Base-by-base conservation (phyloP, 306 rosid species). In the Cicer arietinum region DNA sequence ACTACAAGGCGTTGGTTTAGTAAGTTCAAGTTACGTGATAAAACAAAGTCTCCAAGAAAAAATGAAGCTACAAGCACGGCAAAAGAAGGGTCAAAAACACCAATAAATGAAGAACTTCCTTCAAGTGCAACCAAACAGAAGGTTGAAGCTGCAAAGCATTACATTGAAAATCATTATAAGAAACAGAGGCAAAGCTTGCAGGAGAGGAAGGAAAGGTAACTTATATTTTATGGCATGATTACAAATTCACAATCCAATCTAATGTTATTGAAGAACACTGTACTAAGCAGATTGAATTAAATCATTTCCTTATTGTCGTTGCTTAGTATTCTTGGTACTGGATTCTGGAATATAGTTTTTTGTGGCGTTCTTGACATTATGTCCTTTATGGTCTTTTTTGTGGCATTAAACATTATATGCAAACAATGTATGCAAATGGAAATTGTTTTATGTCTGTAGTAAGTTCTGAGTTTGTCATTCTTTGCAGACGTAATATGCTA, bases 71-170 rank as follows among this genome's bases (percentile, higher is more conserved):
- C 86, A 12, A 84, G 91, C 8, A 77, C 30, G 77, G 78, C 82
- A 48, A 90, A 83, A 84, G 96, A 85, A 80, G 92, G 54, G 60
- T 79, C 78, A 11, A 85, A 76, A 82, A 81, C 87, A 44, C 86
- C 87, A 35, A 78, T 83, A 41, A 80, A 77, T 41, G 96, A 90
- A 41, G 92, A 88, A 18, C 84, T 80, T 7, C 93, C 93, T 46
- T 92, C 97, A 5, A 82, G 25, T 63, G 86, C 65, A 30, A 90
- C 97, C 1, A 77, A 88, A 30, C 90, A 88, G 85, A 92, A 76
- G 82, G 97, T 85, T 18, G 97, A 81, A 47, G 97, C 93, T 11
- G 97, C 97, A 0, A 92, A 92, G 87, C 96, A 92, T 79, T 92
- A 90, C 65, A 90, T 92, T 13, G 97, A 92, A 78, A 92, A 87